Base-by-base conservation (phyloP, 2,329 filamentous ascomycete genomes). In the Pseudogymnoascus sp. region DNA sequence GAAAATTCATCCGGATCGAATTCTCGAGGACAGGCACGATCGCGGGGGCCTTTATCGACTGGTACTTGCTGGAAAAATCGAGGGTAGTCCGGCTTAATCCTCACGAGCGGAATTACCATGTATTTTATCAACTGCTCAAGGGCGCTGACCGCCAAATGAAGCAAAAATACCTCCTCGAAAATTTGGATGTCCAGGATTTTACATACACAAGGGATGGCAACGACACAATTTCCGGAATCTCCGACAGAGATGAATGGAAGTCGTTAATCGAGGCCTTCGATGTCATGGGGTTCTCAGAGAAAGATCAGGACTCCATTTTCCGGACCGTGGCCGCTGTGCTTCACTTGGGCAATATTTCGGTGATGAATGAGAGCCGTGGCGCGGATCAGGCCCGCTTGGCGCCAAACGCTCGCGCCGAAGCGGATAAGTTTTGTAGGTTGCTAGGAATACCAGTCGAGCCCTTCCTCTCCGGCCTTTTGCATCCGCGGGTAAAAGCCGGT, bases 21-120 rank as follows among this genome's bases (percentile, higher is more conserved):
- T 97, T 99, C 76, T 91, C 86, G 35, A 83, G 90, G 23, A 84
- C 84, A 37, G 95, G 95, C 29, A 89, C 94, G 62, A 99, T 99
- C 67, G 90, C 90, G 3, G 95, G 95, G 37, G 94, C 94, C 21
- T 97, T 92, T 76, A 97, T 99, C 67, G 92, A 99, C 74, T 99
- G 94, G 94, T 99, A 97, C 75, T 81, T 99, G 0, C 79, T 99
- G 12, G 94, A 99, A 72, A 99, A 99, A 75, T 99, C 94, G n/a
- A 85, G 94, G 69, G 94, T 99, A 6, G 93, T 99, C 19, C 88
- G 87, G 43, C 84, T 96, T 65, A 96, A 95, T 71, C 73, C 84
- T 0, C 89, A 91, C 63, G 94, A 99, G 77, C 86, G 94, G 61
- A 99, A 95, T 71, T 99, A 99, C 73, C 94, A 99, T 74, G 82